phyloP scores from a whole-genome alignment of 1,139 yeast genomes.

The Pichia sp. region DNA sequence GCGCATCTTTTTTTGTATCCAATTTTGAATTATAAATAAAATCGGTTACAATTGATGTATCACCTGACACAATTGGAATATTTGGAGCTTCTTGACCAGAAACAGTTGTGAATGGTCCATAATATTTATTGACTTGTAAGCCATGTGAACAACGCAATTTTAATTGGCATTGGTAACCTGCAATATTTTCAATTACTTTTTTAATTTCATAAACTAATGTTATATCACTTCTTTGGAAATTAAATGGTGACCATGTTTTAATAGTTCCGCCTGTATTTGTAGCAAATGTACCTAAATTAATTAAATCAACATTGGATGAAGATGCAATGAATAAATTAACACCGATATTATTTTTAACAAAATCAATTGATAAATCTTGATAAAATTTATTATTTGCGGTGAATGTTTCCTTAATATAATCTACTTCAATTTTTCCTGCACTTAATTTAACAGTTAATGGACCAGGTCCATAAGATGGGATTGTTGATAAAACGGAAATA shows the following conservation, averaged over 20 bases:
- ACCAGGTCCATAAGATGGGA: conserved; percentile 87
- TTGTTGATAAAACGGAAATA: conserved; percentile 55
- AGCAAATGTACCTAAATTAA: conserved; percentile 65
- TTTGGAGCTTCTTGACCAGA: conserved; percentile 49
- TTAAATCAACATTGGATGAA: conserved; percentile 56
- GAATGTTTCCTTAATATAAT: conserved; percentile 50
- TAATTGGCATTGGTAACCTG: conserved; percentile 77
- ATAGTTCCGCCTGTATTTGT: conserved; percentile 68
- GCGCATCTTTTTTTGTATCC: conserved; percentile 67
- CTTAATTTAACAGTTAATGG: conserved; percentile 49
- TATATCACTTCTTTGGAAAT: conserved; percentile 64
- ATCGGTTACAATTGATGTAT: conserved; percentile 65
- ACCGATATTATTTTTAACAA: conserved; percentile 58
- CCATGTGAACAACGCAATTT: conserved; percentile 89
- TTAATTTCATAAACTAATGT: conserved; percentile 56
- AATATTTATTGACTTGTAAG: conserved; percentile 72
- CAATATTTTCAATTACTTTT: conserved; percentile 37
- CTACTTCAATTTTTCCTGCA: conserved; percentile 36
- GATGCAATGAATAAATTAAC: conserved; percentile 72
- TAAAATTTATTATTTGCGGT: conserved; percentile 61
- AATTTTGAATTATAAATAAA: conserved; percentile 75
- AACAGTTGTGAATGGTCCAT: conserved; percentile 43
- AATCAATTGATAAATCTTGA: conserved; percentile 51
- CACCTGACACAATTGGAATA: conserved; percentile 60
- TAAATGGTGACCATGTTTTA: conserved; percentile 61